Percentiles rank a stretch among this genome's conserved stretches.
Evolutionary conservation across 352 stramenopile genomes (phyloP).

Genomic region (Peronosclerospora sorghi): DNA sequence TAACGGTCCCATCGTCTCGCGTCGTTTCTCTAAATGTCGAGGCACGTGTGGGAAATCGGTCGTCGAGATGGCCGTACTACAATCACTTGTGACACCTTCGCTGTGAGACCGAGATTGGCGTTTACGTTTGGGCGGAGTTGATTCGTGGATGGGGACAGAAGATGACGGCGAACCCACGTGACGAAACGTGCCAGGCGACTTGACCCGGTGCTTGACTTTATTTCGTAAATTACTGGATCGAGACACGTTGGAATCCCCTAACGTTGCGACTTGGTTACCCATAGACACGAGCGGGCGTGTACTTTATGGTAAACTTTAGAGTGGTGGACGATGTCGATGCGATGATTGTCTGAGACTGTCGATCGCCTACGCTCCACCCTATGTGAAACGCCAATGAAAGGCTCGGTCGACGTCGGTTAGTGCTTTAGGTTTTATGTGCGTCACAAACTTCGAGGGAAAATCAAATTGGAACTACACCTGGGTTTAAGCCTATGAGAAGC

Average conservation of each 20-base stretch:
- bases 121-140: slow-evolving; percentile 5
- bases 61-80: slow-evolving; percentile 16
- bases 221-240: slow-evolving; percentile 3
- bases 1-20: neutral
- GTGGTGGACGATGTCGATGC: slow-evolving; percentile 4
- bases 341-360: slow-evolving; percentile 9
- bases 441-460: slow-evolving; percentile 16
- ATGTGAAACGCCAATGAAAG: slow-evolving; percentile 19
- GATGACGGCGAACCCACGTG: slow-evolving; percentile 12
- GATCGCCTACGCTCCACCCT: slow-evolving; percentile 1
- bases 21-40: slow-evolving; percentile 12
- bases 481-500: slow-evolving; percentile 2
- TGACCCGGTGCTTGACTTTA: slow-evolving; percentile 6
- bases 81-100: slow-evolving; percentile 26
- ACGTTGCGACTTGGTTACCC: slow-evolving; percentile 14
- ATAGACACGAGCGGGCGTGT: slow-evolving; percentile 12
- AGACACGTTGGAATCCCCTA: slow-evolving; percentile 5
- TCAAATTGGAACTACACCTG: slow-evolving; percentile 16
- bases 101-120: slow-evolving; percentile 17
- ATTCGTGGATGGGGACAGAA: slow-evolving; percentile 1
- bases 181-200: slow-evolving; percentile 2
- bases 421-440: slow-evolving; percentile 6
- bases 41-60: slow-evolving; percentile 18
- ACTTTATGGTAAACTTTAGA: slow-evolving; percentile 11
- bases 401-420: slow-evolving; percentile 11